Conservation (phyloP, 257 asterid genomes). For the Forsythia suspensa region DNA sequence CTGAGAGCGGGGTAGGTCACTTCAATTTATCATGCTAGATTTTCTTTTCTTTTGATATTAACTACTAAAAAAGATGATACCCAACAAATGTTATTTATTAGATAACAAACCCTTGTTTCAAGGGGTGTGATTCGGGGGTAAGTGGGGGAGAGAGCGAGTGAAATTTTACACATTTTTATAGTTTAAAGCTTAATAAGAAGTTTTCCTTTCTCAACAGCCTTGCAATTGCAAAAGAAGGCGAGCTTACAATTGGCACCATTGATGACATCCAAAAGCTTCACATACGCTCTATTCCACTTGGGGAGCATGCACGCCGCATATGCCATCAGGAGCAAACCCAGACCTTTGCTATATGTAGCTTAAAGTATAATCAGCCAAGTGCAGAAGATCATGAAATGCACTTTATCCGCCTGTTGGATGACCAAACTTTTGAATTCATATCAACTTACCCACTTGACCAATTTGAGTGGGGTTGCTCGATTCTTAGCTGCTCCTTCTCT, state of each 20-base stretch:
- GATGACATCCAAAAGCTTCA: constrained; percentile 99
- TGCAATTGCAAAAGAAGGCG: constrained; percentile 96
- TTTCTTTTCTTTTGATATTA: too few species aligned
- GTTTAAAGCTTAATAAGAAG: not conserved
- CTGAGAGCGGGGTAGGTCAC: too few species aligned
- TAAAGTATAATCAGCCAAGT: constrained; percentile 71
- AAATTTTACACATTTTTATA: not conserved
- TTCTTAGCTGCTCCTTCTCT: constrained; percentile 94
- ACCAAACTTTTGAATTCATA: constrained; percentile 88
- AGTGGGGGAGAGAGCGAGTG: not conserved
- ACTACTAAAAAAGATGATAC: too few species aligned
- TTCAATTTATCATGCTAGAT: too few species aligned
- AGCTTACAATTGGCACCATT: constrained; percentile 91
- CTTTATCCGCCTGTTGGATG: constrained; percentile 84
- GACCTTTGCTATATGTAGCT: constrained; percentile 82
- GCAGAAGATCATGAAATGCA: constrained; percentile 79
- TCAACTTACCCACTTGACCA: constrained; percentile 82
- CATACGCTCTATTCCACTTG: constrained; percentile 89
- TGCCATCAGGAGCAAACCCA: constrained; percentile 97
- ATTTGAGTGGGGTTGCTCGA: constrained; percentile 85
- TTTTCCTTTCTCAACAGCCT: constrained; percentile 52
- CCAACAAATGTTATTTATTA: not conserved
- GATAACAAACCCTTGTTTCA: not conserved
- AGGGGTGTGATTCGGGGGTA: not conserved
- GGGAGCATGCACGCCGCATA: constrained; percentile 97